Evolutionary conservation across 169 alveolate species (phyloP), one percentile per base, ranked within the genome.

Genomic region (Plasmodium falciparum): DNA sequence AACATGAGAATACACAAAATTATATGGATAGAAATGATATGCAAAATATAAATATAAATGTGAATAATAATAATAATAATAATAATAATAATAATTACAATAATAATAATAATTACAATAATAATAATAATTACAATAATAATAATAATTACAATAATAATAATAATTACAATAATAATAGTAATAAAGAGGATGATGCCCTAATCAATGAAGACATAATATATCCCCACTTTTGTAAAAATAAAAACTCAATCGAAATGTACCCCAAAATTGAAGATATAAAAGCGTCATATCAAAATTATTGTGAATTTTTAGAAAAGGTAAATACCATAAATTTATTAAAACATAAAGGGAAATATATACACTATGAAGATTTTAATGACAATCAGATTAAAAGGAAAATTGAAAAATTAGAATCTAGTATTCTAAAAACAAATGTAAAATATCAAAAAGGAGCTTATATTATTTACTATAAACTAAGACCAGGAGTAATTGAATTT

Each of bases 401-500:
- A 63, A 73, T 74, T 8, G 62, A 73, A 8, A 83, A 90, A 45
- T 89, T 93, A 26, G 96, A 93, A 74, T 49, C 54, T 15, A 76
- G 92, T 9, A 65, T 93, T 4, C 39, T 93, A 39, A 88, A 88
- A 52, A 91, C 95, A 11, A 73, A 72, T 56, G 92, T 89, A 58
- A 74, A 88, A 59, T 85, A 93, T 63, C 93, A 91, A 49, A 54
- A 69, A 74, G 95, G 92, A 9, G 89, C 50, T 29, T 90, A 76
- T 62, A 83, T 80, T 13, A 80, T 88, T 33, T 95, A 80, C 62
- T 94, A 93, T 45, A 94, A 94, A 74, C 89, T 95, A 39, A 92
- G 97, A 83, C 97, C 97, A n/a, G 97, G 97, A 6, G 97, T 95
- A 0, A 88, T 93, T 66, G 83, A 94, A 59, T 94, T 95, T 88